Evolutionary conservation across 495 filamentous ascomycete species (phyloP), one percentile per base, ranked within the genome.

Genomic region (Tuber microsphaerosporum): DNA sequence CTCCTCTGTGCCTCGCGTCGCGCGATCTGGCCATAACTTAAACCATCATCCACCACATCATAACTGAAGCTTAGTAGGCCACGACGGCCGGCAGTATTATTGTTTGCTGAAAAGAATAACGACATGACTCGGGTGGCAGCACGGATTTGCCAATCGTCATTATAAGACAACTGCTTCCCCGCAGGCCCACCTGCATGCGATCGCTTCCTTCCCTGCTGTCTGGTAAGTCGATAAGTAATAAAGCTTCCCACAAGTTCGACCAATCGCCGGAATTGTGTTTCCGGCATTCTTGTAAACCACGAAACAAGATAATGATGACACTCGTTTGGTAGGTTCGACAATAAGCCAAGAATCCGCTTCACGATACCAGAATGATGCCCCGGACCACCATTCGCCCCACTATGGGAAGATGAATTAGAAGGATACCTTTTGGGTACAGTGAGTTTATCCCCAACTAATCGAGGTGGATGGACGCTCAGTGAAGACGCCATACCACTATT

Each of bases 91-190:
- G 83, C 84, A 70, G 73, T 86, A 76, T 84, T 87, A 74, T 90
- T 92, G 83, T 97, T 97, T 34, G 93, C 94, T 2, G 91, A 88
- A 81, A 97, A 97, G 16, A 97, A 84, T 42, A 97, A 81, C 6
- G 92, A 89, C 89, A 97, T 92, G 1, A 97, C 88, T 77, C 90
- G 90, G 8, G 93, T 91, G 19, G 91, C 92, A 34, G 92, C 91
- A 80, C 90, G 91, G 61, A 97, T 89, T 84, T 97, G 94, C 94
- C 94, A 97, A 81, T 97, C 94, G 72, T 94, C 93, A 39, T 88
- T 87, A 79, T 97, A 97, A 1, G 89, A 82, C 0, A 90, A 86
- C 20, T 86, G 87, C 65, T 89, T 86, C 22, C 86, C 86, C 19
- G 84, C 82, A 26, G 0, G 70, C 75, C 68, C 73, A 37, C 44